These are phyloP conservation scores for Corynascus novoguineensis DNA, from an alignment of 495 filamentous ascomycete genomes.

Conservation along the genomic window DNA sequence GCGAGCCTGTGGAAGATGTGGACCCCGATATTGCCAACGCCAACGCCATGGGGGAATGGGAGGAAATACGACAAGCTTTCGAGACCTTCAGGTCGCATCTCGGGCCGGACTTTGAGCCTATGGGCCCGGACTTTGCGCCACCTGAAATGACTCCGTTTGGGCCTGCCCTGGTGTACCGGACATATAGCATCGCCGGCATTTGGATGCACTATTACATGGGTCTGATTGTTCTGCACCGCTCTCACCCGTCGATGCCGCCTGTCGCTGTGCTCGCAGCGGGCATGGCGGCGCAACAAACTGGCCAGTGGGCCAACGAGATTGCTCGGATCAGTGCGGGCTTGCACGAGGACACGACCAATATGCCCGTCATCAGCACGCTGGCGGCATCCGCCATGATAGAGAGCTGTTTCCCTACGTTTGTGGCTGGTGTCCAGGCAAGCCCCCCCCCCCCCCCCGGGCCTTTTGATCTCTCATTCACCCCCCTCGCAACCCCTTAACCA, in stretches of 20 bases:
- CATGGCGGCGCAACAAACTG: slow-evolving; percentile 64
- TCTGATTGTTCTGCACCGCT: slow-evolving; percentile 67
- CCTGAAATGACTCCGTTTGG: slow-evolving; percentile 64
- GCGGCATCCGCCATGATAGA: slow-evolving; percentile 78
- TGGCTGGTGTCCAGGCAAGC: slow-evolving; percentile 65
- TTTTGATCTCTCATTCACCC: neutral
- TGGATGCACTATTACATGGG: slow-evolving; percentile 81
- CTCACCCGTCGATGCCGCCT: slow-evolving; percentile 86
- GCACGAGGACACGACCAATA: slow-evolving; percentile 55
- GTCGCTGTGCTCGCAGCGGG: slow-evolving; percentile 80
- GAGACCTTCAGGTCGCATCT: slow-evolving; percentile 58
- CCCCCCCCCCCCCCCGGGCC: neutral
- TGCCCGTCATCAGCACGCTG: slow-evolving; percentile 64
- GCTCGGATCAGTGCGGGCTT: slow-evolving; percentile 79
- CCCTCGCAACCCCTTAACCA: neutral
- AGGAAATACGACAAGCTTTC: slow-evolving; percentile 65
- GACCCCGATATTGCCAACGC: slow-evolving; percentile 58
- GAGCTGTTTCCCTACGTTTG: slow-evolving; percentile 72
- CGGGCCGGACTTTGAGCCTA: slow-evolving; percentile 68
- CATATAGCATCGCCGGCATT: slow-evolving; percentile 76
- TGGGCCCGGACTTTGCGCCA: slow-evolving; percentile 69
- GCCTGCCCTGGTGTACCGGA: slow-evolving; percentile 72
- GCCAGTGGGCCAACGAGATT: slow-evolving; percentile 62
- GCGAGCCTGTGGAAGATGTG: slow-evolving; percentile 29
- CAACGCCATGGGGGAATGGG: slow-evolving; percentile 75